Evolutionary conservation across 2,329 filamentous ascomycete species (phyloP).

Genomic region (Epichloe hybrida): DNA sequence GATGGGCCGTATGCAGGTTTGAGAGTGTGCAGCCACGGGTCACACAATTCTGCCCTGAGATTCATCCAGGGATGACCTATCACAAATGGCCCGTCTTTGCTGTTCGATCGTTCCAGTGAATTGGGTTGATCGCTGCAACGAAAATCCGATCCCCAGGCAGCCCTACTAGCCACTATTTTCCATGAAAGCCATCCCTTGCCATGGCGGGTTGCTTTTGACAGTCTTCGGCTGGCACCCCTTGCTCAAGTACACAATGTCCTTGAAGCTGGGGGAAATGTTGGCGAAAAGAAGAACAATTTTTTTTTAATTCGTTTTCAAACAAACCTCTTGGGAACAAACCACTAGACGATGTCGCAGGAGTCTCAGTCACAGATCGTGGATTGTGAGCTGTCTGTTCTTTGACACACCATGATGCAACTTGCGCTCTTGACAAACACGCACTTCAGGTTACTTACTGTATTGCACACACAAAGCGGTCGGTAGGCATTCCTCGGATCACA

Average conservation of each 20-base stretch:
- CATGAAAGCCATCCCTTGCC: background rate
- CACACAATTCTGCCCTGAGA: background rate
- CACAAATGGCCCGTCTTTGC: background rate
- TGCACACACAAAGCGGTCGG: no score
- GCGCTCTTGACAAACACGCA: background rate
- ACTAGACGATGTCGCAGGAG: background rate
- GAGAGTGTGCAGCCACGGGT: background rate
- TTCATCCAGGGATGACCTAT: background rate
- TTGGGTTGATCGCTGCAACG: background rate
- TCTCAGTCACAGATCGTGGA: background rate
- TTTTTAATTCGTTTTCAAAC: background rate
- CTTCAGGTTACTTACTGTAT: no score
- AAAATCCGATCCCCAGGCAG: background rate
- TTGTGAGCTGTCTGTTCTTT: background rate
- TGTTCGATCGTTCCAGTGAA: background rate
- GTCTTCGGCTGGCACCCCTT: background rate
- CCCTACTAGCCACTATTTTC: background rate
- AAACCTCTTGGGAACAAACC: background rate
- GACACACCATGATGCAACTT: background rate
- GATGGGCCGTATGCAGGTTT: background rate
- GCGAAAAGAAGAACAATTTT: background rate
- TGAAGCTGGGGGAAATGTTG: background rate
- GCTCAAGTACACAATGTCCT: no score
- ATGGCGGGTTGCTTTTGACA: background rate
- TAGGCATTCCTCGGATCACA: no score